A percentile compares a stretch with the other conserved stretches of the same genome.
Evolutionary conservation across 768 basidiomycete genomes (phyloP).

Genomic region (Podaxis sp.): DNA sequence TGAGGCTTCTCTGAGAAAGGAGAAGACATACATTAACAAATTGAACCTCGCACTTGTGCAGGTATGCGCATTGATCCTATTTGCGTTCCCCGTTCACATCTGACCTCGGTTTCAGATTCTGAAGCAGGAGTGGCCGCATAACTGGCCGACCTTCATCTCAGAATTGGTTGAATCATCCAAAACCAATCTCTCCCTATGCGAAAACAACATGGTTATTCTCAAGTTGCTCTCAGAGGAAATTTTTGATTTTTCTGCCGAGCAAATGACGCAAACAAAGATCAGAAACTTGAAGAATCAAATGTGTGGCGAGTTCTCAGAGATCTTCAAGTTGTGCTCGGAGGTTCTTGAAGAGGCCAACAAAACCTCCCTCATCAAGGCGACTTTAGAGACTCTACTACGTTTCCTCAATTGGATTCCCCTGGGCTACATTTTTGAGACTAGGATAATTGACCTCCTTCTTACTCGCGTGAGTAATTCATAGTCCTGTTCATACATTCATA

Average conservation of each 20-base stretch:
- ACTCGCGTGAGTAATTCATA: constrained; percentile 63
- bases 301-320: constrained; percentile 95
- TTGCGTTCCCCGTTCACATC: constrained; percentile 2
- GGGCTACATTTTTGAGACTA: constrained; percentile 98
- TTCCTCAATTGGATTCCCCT: constrained; percentile 99
- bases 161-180: constrained; percentile 98
- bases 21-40: constrained; percentile 95
- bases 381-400: constrained; percentile 88
- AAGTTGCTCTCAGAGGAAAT: constrained; percentile 97
- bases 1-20: constrained; percentile 80
- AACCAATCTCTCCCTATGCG: constrained; percentile 92
- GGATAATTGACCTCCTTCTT: constrained; percentile 90
- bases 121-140: constrained; percentile 99
- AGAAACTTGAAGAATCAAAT: constrained; percentile 98
- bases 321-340: constrained; percentile 96
- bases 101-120: constrained; percentile 63
- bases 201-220: constrained; percentile 99
- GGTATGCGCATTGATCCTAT: constrained; percentile 36
- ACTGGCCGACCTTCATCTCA: constrained; percentile 97
- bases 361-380: constrained; percentile 88
- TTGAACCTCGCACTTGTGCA: constrained; percentile 95
- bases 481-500: constrained; percentile 4
- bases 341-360: constrained; percentile 97
- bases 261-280: constrained; percentile 97
- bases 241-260: constrained; percentile 97